Evolutionary conservation across 2,329 filamentous ascomycete species (phyloP).

Genomic region (Cladosporium velox): DNA sequence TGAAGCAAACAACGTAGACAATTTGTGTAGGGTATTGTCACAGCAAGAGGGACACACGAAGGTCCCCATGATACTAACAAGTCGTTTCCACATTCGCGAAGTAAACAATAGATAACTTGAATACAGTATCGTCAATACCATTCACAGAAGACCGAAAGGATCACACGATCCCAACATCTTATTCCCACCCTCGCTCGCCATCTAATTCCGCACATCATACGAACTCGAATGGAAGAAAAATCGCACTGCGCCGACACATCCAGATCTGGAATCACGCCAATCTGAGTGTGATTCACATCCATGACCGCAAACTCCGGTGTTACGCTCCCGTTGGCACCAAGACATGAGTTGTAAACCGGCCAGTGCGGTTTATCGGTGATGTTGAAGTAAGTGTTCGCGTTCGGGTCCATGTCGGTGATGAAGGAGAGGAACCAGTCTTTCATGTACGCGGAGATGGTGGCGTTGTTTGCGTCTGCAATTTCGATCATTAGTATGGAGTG

Average conservation of each 20-base stretch:
- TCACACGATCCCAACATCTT: no score
- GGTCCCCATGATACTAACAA: no score
- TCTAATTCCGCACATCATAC: constrained; percentile 29
- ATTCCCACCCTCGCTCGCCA: no score
- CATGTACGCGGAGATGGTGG: constrained; percentile 38
- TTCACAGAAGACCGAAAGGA: neutral
- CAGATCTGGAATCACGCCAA: constrained; percentile 27
- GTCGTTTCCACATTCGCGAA: no score
- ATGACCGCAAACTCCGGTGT: constrained; percentile 25
- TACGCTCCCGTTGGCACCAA: constrained; percentile 2
- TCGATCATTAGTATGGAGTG: neutral
- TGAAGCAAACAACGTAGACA: neutral
- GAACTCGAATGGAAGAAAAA: constrained; percentile 31
- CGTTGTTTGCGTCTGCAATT: constrained; percentile 30
- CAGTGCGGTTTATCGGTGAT: constrained; percentile 34
- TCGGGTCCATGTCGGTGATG: constrained; percentile 38
- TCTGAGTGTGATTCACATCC: constrained; percentile 30
- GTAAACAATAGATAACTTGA: no score
- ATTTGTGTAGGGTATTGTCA: no score
- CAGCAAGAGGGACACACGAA: no score
- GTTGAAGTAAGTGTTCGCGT: constrained; percentile 21
- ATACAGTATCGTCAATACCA: neutral
- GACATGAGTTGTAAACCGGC: constrained; percentile 31
- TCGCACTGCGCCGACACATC: constrained; percentile 30
- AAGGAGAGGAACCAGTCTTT: constrained; percentile 41